Evolutionary conservation across 208 protist genomes (phyloP), one percentile per base, ranked within the genome.

Genomic region (Herpetomonas samuelpessoai): DNA sequence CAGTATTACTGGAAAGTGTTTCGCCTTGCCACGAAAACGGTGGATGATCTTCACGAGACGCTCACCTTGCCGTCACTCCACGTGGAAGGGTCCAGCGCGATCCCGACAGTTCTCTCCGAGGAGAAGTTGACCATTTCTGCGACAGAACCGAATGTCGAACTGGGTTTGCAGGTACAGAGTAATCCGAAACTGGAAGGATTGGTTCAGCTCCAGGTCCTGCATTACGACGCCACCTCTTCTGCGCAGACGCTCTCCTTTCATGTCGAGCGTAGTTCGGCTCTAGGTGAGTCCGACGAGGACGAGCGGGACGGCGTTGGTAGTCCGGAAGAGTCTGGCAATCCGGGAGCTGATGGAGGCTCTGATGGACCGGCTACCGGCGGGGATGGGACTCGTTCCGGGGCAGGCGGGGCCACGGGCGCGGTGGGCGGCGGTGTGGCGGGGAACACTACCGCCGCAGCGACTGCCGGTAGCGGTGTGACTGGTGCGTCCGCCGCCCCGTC

Each of bases 1-100:
- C 78, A 89, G 70, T 81, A 89, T 68, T 95, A 93, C 71, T 83
- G 79, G 75, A 91, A 92, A 59, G 68, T 88, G 10, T 91, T 95
- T 67, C 74, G 87, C 39, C 62, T 91, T 10, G 72, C 74, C 10
- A 76, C 67, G 30, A 76, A 83, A 56, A 79, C 68, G 3, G 57
- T 63, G 21, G 74, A 79, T 53, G 64, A 78, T 49, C 65, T 75
- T 24, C 68, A 58, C 29, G 81, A 91, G 41, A 83, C 78, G 3
- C 57, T 88, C 21, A 79, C 82, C 27, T 72, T 95, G 65, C 61
- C 77, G 0, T 56, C 79, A 16, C 58, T 93, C 26, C 80, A 65
- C 27, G 46, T 93, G 0, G 72, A 83, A 47, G 63, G 71, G 47
- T 63, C 62, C 16, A 30, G 55, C n/a, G 29, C 71, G 6, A 16